Base-by-base conservation (phyloP, 2,329 filamentous ascomycete species). In the Thielaviopsis populi region DNA sequence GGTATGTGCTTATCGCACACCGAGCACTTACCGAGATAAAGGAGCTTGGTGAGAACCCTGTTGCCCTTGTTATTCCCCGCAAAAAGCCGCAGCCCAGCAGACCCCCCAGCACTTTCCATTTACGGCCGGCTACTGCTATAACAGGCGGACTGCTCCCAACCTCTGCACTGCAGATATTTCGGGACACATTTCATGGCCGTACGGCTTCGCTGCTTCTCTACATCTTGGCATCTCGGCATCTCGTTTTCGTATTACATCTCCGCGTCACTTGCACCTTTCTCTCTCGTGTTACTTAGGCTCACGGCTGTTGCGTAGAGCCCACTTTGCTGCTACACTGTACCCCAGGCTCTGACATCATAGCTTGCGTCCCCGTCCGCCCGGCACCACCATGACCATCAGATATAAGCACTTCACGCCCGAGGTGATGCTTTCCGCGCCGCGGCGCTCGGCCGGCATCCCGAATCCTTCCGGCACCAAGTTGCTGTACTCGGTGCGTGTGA, bases 351-450 rank as follows among this genome's bases (percentile, higher is more conserved):
- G 50, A 56, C 50, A 56, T 56, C 50, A 56, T 56, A 56, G 27
- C 50, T 33, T 33, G 13, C 50, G 17, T 56, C 13, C n/a, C 30
- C 17, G 27, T 50, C 46, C 13, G 3, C 24, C 13, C 22, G 8
- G 46, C n/a, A 11, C 13, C 19, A 74, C 67, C 67, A 91, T 91
- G 88, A 89, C 86, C 7, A 80, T 88, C 71, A 79, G 80, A 68
- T 85, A 85, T 10, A 78, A 79, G 69, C 86, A 85, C 69, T 88
- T 91, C 75, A 90, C 86, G 10, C 87, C 88, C 3, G 82, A 89
- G 77, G 86, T 89, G 68, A 79, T 94, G 65, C 80, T 94, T 70
- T 85, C 85, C 68, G 87, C 87, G 17, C 87, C 88, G 40, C 83
- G 89, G 64, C 83, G 88, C 59, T 88, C 86, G 11, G 73, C 83